Base-by-base conservation (phyloP, 768 basidiomycete species). In the Harrya chromipes region DNA sequence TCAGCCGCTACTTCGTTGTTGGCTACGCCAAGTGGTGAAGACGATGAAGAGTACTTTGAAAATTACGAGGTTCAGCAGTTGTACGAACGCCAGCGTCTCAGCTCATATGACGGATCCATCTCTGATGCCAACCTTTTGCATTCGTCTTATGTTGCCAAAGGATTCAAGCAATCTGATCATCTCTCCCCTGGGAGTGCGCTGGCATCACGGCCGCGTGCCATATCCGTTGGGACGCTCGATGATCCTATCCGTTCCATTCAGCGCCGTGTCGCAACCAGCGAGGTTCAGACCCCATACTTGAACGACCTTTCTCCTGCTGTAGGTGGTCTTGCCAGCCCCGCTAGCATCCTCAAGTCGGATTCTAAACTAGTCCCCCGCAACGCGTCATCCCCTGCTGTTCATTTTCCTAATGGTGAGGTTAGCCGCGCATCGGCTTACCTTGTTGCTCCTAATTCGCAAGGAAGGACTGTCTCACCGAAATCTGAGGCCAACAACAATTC, bases 141-240 rank as follows among this genome's bases (percentile, higher is more conserved):
- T 43, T 72, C 81, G 23, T 77, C 80, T 17, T 83, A 80, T 62
- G 77, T 90, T 49, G 77, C 81, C 19, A 86, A 85, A 68, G 83
- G 84, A 34, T 89, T 84, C 73, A 87, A 88, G 65, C 72, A 80
- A 50, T 68, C 77, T n/a, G 85, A 89, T 53, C 87, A 87, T 67
- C 77, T 90, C 31, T 64, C 70, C 26, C 57, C 72, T 69, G 54
- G 72, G n/a, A 70, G 63, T 44, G 76, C 45, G 58, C 73, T 76
- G 4, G 61, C 59, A 9, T 68, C 72, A 34, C 74, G 90, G 40
- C 88, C 90, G 19, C 84, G 90, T 42, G 90, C 90, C 26, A 90
- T 90, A 54, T 92, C 90, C 29, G 88, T 92, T n/a, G 88, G 90
- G 27, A 87, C 81, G 50, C 81, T 93, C 40, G 90, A 92, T 58